Conservation (phyloP, 2,329 filamentous ascomycete species). For the Fusarium tupiense region DNA sequence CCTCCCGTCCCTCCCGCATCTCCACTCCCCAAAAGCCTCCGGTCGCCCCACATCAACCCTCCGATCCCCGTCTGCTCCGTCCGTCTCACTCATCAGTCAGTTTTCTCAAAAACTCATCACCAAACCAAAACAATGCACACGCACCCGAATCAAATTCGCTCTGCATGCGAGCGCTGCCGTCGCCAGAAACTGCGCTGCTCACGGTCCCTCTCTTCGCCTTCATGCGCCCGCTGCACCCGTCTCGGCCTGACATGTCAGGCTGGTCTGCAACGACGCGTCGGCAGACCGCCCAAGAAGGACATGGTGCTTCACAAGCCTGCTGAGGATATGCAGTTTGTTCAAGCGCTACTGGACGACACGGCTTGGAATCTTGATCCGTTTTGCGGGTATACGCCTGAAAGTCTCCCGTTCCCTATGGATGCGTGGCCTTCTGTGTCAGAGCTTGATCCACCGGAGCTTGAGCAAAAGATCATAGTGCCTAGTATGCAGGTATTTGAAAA, state of each 20-base stretch:
- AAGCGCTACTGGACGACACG: constrained; percentile 25
- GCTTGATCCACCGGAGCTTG: constrained; percentile 1
- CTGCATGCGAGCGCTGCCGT: constrained; percentile 48
- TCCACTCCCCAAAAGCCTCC: constrained; percentile 26
- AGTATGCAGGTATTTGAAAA: constrained; percentile 28
- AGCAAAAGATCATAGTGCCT: constrained; percentile 17
- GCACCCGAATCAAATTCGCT: constrained; percentile 48
- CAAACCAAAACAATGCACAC: constrained; percentile 29
- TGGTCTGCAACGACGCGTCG: constrained; percentile 46
- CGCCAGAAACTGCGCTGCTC: constrained; percentile 47
- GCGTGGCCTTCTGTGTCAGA: constrained; percentile 29
- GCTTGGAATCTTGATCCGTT: constrained; percentile 34
- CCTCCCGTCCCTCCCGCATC: not conserved
- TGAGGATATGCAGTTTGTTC: constrained; percentile 27
- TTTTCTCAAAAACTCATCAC: not conserved
- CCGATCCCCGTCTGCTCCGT: constrained; percentile 18
- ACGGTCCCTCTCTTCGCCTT: constrained; percentile 34
- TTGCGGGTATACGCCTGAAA: constrained; percentile 6
- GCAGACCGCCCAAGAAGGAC: constrained; percentile 43
- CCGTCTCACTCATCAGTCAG: not conserved
- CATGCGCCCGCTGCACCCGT: constrained; percentile 44
- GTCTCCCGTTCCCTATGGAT: constrained; percentile 33
- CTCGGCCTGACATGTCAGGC: constrained; percentile 43
- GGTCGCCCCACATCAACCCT: constrained; percentile 26
- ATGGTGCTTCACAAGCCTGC: constrained; percentile 4